Evolutionary conservation across 176 grass and related monocot genomes (phyloP), one percentile per base, ranked within the genome.

Genomic region (Oropetium thomaeum): DNA sequence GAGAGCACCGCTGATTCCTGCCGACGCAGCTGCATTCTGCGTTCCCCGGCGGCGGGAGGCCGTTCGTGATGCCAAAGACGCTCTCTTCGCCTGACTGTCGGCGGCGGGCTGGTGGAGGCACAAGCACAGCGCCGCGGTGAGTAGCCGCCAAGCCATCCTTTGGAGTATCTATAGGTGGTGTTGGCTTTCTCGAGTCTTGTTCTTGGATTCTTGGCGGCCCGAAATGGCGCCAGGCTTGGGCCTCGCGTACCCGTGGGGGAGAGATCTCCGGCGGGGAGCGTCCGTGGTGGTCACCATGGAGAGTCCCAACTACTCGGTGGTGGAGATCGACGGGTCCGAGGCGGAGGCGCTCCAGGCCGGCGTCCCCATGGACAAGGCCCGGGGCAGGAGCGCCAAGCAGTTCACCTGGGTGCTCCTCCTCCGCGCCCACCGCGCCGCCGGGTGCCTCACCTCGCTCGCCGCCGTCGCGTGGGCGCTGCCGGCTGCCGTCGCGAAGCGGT

Each of bases 231-330:
- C 91, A 40, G 83, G 72, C n/a, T 59, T 76, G 74, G 82, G 64
- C 13, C 25, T 88, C 60, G 60, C 82, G 19, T 73, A 83, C 52
- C 49, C 85, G 82, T 83, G 85, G 92, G 88, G 69, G 32, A 87
- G 71, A 62, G 88, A 90, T 20, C 61, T 7, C 3, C 82, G 88
- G 76, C 64, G 66, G 31, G 88, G 82, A 15, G 83, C 82, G 28
- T 88, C 88, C 8, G 82, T 94, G 5, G 88, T 94, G 55, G 88
- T 90, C 28, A 90, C 92, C 33, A 90, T 94, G 92, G 92, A 90
- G 79, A 94, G 88, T 52, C 88, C 85, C 30, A 94, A 94, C 73
- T 94, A 88, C 71, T 90, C 92, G 2, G 82, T 90, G 45, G 79
- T 94, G 12, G 85, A 94, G 73, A 86, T 94, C 4, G 79, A 86